These are phyloP conservation scores for Haematococcus lacustris DNA, from an alignment of 139 green algal genomes.

Conservation along the genomic window DNA sequence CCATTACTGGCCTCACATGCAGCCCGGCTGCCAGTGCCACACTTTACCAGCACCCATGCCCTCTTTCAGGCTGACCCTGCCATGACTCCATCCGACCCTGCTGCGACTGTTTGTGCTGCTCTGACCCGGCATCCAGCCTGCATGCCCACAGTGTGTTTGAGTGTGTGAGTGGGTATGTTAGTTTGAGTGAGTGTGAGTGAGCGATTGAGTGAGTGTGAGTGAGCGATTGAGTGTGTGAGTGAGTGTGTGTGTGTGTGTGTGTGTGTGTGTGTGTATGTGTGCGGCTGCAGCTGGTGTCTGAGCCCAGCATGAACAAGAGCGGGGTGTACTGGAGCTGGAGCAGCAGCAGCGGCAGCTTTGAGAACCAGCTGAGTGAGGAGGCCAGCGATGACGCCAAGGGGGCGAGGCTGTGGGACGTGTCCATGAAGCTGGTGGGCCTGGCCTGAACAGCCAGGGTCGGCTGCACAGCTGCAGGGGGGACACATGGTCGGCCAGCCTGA, in stretches of 20 bases:
- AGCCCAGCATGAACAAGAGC: slow-evolving; percentile 56
- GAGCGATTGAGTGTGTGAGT: not conserved
- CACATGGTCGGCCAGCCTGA: too few species aligned
- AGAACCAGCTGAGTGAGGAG: slow-evolving; percentile 56
- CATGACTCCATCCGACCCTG: too few species aligned
- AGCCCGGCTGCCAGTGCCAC: too few species aligned
- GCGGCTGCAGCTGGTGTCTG: slow-evolving; percentile 55
- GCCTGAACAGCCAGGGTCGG: too few species aligned
- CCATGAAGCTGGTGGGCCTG: slow-evolving; percentile 70
- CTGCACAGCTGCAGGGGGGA: too few species aligned
- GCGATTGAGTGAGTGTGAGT: not conserved
- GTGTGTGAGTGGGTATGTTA: not conserved
- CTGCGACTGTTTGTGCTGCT: too few species aligned
- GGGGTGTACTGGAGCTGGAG: slow-evolving; percentile 85
- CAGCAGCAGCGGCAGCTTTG: slow-evolving; percentile 50
- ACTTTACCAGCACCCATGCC: too few species aligned
- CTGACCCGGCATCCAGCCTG: too few species aligned
- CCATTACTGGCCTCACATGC: too few species aligned
- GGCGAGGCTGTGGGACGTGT: slow-evolving; percentile 67
- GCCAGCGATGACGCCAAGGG: slow-evolving; percentile 69
- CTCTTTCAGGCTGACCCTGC: too few species aligned
- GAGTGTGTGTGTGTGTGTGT: slow-evolving; percentile 3
- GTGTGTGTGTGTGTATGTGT: slow-evolving; percentile 10
- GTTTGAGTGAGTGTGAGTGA: not conserved
- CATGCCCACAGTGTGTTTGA: not conserved